Percentiles rank a stretch among this genome's conserved stretches.
Conservation (phyloP, 495 filamentous ascomycete genomes). For the Penicillium desertorum region DNA sequence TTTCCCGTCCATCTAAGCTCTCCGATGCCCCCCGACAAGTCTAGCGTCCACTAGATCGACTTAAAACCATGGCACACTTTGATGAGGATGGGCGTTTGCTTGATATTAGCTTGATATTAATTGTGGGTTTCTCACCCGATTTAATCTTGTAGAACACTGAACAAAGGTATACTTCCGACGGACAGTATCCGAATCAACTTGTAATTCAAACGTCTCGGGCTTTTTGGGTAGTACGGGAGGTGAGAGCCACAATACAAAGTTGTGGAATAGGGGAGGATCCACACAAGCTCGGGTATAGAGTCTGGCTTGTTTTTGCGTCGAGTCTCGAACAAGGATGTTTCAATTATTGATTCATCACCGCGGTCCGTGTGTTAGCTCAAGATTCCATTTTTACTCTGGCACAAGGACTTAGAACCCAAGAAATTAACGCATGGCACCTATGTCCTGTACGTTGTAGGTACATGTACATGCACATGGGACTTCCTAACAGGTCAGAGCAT, state of each 20-base stretch:
- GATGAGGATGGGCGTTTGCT: constrained; percentile 29
- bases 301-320: constrained; percentile 14
- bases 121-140: constrained; percentile 10
- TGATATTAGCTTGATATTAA: constrained; percentile 15
- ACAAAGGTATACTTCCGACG: constrained; percentile 8
- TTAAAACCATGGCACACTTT: constrained; percentile 33
- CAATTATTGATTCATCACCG: constrained; percentile 45
- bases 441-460: not conserved
- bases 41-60: constrained; percentile 30
- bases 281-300: constrained; percentile 19
- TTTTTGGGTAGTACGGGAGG: not conserved
- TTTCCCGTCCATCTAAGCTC: constrained; percentile 25
- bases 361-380: not conserved
- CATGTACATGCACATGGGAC: not conserved
- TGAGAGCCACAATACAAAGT: constrained; percentile 17
- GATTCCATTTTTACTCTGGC: not conserved
- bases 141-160: not conserved
- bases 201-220: constrained; percentile 5
- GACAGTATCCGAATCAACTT: constrained; percentile 5
- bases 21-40: constrained; percentile 18
- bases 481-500: constrained; percentile 3
- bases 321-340: constrained; percentile 46
- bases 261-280: constrained; percentile 19
- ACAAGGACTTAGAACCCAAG: not conserved
- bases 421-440: constrained; percentile 9